phyloP scores from a whole-genome alignment of 768 basidiomycete genomes.

The Lentinula boryana region DNA sequence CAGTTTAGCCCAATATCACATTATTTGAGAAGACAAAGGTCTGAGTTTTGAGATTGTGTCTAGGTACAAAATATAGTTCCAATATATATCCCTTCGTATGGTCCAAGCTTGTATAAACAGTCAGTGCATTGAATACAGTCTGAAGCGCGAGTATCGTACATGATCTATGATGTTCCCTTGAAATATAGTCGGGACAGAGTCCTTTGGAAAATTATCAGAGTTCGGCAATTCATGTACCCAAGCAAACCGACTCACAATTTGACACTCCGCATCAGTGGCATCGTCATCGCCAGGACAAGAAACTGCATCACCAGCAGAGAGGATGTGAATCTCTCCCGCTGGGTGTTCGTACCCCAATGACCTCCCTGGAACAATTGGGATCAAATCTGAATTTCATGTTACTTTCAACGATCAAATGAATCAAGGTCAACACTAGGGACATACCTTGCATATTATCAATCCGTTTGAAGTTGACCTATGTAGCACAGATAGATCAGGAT shows the following conservation, averaged over 20 bases:
- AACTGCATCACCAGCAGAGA: constrained; percentile 31
- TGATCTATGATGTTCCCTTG: constrained; percentile 28
- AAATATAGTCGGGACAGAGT: constrained; percentile 29
- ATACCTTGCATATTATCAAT: constrained; percentile 30
- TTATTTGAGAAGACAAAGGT: neutral
- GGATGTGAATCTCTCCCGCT: constrained; percentile 25
- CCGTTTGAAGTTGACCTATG: constrained; percentile 30
- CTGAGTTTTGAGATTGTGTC: no score
- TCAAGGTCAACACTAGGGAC: neutral
- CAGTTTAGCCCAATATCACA: neutral
- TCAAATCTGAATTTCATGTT: constrained; percentile 15
- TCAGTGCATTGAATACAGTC: neutral
- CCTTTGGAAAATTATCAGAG: neutral
- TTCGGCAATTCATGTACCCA: neutral
- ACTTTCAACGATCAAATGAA: neutral
- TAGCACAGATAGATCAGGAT: neutral
- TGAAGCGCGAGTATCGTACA: constrained; percentile 4
- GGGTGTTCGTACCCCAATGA: constrained; percentile 21
- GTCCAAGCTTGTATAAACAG: constrained; percentile 17
- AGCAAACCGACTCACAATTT: constrained; percentile 15
- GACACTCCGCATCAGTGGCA: constrained; percentile 33
- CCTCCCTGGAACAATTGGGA: constrained; percentile 20
- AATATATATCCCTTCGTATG: constrained; percentile 29
- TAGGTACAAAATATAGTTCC: constrained; percentile 23
- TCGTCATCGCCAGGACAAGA: constrained; percentile 47